Evolutionary conservation across 2,329 filamentous ascomycete genomes (phyloP).

Genomic region (Leptodontidium sp.): DNA sequence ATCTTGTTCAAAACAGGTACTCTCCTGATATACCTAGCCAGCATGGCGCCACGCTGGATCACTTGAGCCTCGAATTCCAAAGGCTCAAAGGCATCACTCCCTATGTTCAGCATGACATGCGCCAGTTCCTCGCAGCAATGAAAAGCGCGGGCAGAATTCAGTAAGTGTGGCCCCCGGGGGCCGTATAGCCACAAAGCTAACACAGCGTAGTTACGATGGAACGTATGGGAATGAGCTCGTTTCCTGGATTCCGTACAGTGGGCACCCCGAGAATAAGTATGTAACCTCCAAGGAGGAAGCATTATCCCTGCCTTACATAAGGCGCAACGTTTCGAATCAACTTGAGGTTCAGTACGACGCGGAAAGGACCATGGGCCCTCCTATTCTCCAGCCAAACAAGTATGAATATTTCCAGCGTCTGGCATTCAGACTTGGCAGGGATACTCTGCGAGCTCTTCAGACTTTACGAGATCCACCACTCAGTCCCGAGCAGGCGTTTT

Average conservation of each 20-base stretch:
- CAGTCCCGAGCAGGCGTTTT: neutral
- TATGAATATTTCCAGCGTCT: slow-evolving; percentile 32
- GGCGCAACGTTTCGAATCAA: neutral
- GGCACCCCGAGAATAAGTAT: slow-evolving; percentile 44
- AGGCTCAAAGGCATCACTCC: neutral
- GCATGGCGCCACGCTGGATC: neutral
- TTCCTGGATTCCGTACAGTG: slow-evolving; percentile 37
- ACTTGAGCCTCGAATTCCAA: neutral
- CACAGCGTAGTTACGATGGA: neutral
- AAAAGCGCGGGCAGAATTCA: slow-evolving; percentile 24
- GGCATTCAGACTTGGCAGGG: slow-evolving; percentile 39
- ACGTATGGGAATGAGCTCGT: slow-evolving; percentile 9
- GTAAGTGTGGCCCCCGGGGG: slow-evolving; percentile 21
- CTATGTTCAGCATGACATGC: slow-evolving; percentile 10
- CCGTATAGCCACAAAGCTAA: neutral
- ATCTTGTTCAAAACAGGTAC: neutral
- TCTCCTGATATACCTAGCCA: neutral
- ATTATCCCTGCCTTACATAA: slow-evolving; percentile 20
- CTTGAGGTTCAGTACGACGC: slow-evolving; percentile 37
- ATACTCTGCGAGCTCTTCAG: slow-evolving; percentile 17
- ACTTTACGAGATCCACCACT: neutral
- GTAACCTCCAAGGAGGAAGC: slow-evolving; percentile 25
- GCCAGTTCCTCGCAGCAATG: neutral
- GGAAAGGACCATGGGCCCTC: slow-evolving; percentile 29
- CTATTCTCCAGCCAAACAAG: slow-evolving; percentile 43